Conservation (phyloP, 2,329 filamentous ascomycete species). For the Thermomyces lanuginosus region DNA sequence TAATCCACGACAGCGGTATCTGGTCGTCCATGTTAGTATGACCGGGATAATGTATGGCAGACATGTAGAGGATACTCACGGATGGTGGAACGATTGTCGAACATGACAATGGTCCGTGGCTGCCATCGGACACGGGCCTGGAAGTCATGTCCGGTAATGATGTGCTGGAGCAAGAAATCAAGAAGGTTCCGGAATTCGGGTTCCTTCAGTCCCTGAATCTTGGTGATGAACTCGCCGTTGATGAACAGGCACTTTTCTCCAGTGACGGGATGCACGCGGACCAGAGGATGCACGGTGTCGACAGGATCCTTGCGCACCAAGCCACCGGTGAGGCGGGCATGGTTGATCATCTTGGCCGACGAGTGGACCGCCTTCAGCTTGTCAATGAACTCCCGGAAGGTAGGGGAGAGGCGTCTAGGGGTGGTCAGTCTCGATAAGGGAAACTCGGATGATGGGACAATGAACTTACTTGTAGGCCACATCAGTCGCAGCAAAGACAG, state of each 20-base stretch:
- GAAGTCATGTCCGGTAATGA: constrained; percentile 32
- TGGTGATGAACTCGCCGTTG: constrained; percentile 34
- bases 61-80: constrained; percentile 19
- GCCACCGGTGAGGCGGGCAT: constrained; percentile 26
- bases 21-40: constrained; percentile 11
- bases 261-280: constrained; percentile 34
- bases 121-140: constrained; percentile 33
- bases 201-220: constrained; percentile 33
- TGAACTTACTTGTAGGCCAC: constrained; percentile 27
- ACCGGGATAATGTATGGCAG: no score
- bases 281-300: constrained; percentile 29
- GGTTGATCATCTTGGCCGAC: constrained; percentile 29
- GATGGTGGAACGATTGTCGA: constrained; percentile 33
- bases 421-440: neutral
- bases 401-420: constrained; percentile 30
- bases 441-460: neutral
- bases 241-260: constrained; percentile 33
- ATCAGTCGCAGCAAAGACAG: constrained; percentile 30
- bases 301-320: constrained; percentile 30
- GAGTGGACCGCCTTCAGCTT: constrained; percentile 24
- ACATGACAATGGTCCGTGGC: constrained; percentile 35
- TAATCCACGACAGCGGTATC: constrained; percentile 37
- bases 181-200: constrained; percentile 30
- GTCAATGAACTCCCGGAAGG: constrained; percentile 28
- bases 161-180: constrained; percentile 34